Base-by-base conservation (phyloP, 176 grass and related monocot species). In the Cymbopogon citratus region DNA sequence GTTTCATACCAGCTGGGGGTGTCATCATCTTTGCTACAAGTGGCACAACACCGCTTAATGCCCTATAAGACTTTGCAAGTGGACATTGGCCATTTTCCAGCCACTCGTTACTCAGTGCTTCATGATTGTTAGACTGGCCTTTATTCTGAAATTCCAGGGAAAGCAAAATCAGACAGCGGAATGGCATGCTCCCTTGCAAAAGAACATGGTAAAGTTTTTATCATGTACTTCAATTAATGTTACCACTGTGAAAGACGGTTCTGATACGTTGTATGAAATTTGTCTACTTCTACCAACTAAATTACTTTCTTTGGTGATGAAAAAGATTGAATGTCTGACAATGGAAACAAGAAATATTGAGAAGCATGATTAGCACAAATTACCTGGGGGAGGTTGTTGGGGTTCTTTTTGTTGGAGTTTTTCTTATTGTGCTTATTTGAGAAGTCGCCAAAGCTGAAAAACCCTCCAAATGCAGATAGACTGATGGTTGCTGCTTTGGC, bases 401-500 rank as follows among this genome's bases (percentile, higher is more conserved):
- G 83, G n/a, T 89, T 85, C 83, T 89, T 89, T 77, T 89, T 85
- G 87, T 89, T 89, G 7, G 66, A 73, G 45, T 83, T 86, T 41
- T 89, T 85, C 81, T 85, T 91, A 46, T 94, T 91, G 81, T 75
- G 87, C 78, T 89, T 91, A 34, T 91, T 94, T 38, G 87, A 89
- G 87, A 91, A 91, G 74, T 86, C 85, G 3, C 85, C 92, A 48
- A 94, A 94, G 64, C 89, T 87, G 70, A 94, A 94, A 83, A 91
- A 89, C 0, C 92, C 92, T 77, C 96, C 92, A 77, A 99, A 95
- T 75, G 87, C 87, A 0, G 96, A 95, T 33, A 99, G 89, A 74
- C 96, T 99, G 46, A 99, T 99, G 44, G 96, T 93, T 14, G 96
- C 96, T 52, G 96, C 96, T 89, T 85, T 95, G 57, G 96, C 92